phyloP scores from a whole-genome alignment of 371 early-diverging fungal species.

The Thermomucor indicae-seudaticae region DNA sequence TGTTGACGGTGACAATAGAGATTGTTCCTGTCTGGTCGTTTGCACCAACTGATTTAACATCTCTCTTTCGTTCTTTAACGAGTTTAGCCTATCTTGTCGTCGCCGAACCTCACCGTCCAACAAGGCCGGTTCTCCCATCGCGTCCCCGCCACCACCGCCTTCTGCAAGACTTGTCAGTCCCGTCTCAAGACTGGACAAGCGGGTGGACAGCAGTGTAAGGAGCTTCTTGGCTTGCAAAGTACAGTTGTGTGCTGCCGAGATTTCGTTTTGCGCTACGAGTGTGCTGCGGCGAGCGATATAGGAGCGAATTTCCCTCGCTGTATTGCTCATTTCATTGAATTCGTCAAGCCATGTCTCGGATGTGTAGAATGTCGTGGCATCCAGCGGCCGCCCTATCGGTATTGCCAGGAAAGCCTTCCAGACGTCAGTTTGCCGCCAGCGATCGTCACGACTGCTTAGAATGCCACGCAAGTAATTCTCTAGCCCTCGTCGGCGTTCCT shows the following conservation, averaged over 20 bases:
- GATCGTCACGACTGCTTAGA: conserved; percentile 65
- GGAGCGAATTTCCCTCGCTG: conserved; percentile 70
- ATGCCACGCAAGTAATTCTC: conserved; percentile 80
- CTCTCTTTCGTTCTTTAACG: conserved; percentile 69
- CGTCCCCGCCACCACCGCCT: no score
- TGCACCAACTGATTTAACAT: conserved; percentile 34
- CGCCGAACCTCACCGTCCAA: conserved; percentile 72
- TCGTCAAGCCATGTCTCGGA: conserved; percentile 87
- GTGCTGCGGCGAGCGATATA: conserved; percentile 66
- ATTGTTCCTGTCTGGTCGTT: neutral
- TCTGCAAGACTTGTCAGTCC: conserved; percentile 52
- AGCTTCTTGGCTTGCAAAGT: conserved; percentile 76
- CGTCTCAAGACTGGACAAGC: conserved; percentile 53
- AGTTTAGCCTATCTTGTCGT: conserved; percentile 73
- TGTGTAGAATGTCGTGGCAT: conserved; percentile 40
- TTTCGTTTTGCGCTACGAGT: conserved; percentile 68
- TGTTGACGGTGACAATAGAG: neutral
- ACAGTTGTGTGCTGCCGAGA: conserved; percentile 73
- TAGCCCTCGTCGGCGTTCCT: conserved; percentile 77
- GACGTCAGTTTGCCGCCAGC: conserved; percentile 72
- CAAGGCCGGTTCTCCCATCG: conserved; percentile 18
- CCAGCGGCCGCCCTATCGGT: conserved; percentile 51
- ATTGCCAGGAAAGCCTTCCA: conserved; percentile 79
- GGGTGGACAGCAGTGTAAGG: conserved; percentile 48
- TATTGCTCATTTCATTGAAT: conserved; percentile 55